A percentile compares a stretch with the other conserved stretches of the same genome.
Evolutionary conservation across 768 basidiomycete genomes (phyloP).

Genomic region (Galerina marginata): DNA sequence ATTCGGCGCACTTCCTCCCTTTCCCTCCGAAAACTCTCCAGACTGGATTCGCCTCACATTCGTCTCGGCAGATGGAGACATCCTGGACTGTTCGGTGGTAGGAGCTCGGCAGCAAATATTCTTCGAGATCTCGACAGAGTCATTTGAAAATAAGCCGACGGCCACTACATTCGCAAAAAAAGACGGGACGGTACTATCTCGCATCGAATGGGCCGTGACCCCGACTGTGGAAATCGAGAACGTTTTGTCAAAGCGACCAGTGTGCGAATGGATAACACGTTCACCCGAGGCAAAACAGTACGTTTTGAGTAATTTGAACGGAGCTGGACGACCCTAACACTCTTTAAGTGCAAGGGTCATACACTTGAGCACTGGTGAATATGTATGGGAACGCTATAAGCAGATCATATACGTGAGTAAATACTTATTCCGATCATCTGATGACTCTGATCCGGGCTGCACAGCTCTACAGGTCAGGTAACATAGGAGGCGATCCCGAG

Average conservation of each 20-base stretch:
- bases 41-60: constrained; percentile 24
- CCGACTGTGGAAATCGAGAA: constrained; percentile 2
- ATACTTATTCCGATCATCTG: not conserved
- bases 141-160: constrained; percentile 1
- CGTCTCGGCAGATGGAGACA: constrained; percentile 22
- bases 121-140: constrained; percentile 23
- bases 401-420: constrained; percentile 7
- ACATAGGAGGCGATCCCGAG: not conserved
- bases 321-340: not conserved
- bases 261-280: not conserved
- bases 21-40: constrained; percentile 21
- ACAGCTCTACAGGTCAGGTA: constrained; percentile 1
- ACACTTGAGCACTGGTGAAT: not conserved
- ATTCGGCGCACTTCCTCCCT: constrained; percentile 25
- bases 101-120: constrained; percentile 21
- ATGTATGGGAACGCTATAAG: constrained; percentile 9
- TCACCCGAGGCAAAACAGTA: not conserved
- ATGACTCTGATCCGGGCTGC: not conserved
- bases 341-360: not conserved
- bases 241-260: not conserved
- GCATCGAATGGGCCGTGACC: constrained; percentile 19
- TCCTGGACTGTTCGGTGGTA: constrained; percentile 23
- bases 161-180: constrained; percentile 20
- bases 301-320: not conserved
- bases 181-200: constrained; percentile 18